Conservation (phyloP, 1,139 yeast species). For the Geotrichum citri-aurantii region DNA sequence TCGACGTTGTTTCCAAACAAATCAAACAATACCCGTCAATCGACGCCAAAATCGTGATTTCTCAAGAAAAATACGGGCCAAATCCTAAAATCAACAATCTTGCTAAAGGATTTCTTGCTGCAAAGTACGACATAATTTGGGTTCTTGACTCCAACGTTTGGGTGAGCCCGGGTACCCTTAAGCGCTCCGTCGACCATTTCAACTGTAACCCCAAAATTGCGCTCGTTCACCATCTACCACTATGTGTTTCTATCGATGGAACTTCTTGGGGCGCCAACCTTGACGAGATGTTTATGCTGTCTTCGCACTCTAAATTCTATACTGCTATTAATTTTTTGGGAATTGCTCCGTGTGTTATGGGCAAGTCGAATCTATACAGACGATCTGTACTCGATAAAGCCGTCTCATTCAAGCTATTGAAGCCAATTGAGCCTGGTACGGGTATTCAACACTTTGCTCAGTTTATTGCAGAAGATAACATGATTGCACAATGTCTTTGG, state of each 20-base stretch:
- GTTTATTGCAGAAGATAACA: constrained; percentile 87
- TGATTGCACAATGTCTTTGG: constrained; percentile 88
- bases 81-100: constrained; percentile 86
- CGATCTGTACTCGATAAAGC: constrained; percentile 63
- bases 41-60: constrained; percentile 53
- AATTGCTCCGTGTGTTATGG: constrained; percentile 89
- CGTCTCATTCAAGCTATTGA: constrained; percentile 34
- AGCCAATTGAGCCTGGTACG: constrained; percentile 20
- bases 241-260: constrained; percentile 46
- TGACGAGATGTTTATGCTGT: constrained; percentile 80
- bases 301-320: constrained; percentile 82
- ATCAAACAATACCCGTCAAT: constrained; percentile 51
- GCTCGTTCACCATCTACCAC: constrained; percentile 75
- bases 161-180: constrained; percentile 61
- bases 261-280: constrained; percentile 55
- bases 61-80: constrained; percentile 55
- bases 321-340: constrained; percentile 67
- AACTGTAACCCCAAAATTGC: constrained; percentile 40
- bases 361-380: constrained; percentile 79
- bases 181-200: constrained; percentile 55
- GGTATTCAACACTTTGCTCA: constrained; percentile 71
- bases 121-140: constrained; percentile 75
- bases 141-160: constrained; percentile 84
- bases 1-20: constrained; percentile 50
- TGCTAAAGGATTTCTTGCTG: constrained; percentile 65